Percentiles rank a stretch among this genome's conserved stretches.
These are phyloP conservation scores for Colletotrichum chlorophyti DNA, from an alignment of 2,329 filamentous ascomycete genomes.

Conservation along the genomic window DNA sequence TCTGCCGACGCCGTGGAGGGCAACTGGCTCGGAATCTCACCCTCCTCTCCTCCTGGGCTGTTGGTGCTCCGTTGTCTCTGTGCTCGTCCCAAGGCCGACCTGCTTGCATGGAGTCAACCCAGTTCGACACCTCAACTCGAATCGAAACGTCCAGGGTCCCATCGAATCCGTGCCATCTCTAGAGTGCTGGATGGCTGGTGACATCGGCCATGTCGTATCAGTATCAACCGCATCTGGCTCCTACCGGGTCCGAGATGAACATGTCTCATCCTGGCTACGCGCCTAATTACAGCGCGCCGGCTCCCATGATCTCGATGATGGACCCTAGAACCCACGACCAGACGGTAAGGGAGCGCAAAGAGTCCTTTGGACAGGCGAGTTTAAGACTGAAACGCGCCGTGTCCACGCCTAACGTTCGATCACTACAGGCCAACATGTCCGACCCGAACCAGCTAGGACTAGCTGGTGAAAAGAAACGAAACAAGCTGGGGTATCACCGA, in stretches of 20 bases:
- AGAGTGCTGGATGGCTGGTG: slow-evolving; percentile 39
- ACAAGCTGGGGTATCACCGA: slow-evolving; percentile 94
- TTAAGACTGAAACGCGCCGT: slow-evolving; percentile 55
- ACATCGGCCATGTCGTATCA: slow-evolving; percentile 57
- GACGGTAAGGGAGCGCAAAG: slow-evolving; percentile 43
- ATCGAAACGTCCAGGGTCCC: slow-evolving; percentile 39
- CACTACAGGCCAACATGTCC: slow-evolving; percentile 44
- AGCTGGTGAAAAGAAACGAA: slow-evolving; percentile 68
- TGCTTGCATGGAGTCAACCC: background rate
- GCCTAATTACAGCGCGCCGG: slow-evolving; percentile 40
- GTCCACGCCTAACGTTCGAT: slow-evolving; percentile 56
- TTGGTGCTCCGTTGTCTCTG: background rate
- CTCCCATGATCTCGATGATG: slow-evolving; percentile 28
- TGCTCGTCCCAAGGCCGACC: background rate
- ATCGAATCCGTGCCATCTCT: slow-evolving; percentile 37
- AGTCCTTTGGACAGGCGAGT: slow-evolving; percentile 43
- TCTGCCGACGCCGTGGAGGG: too few species aligned
- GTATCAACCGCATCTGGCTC: slow-evolving; percentile 51
- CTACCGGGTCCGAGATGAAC: slow-evolving; percentile 48
- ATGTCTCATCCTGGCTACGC: slow-evolving; percentile 46
- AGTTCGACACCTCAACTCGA: slow-evolving; percentile 39
- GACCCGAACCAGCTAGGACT: slow-evolving; percentile 43
- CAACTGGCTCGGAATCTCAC: background rate
- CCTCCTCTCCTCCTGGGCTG: background rate
- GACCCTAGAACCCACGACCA: slow-evolving; percentile 9